Evolutionary conservation across 805 yeast genomes (phyloP), one percentile per base, ranked within the genome.

Genomic region (Phaffomyces antillensis): DNA sequence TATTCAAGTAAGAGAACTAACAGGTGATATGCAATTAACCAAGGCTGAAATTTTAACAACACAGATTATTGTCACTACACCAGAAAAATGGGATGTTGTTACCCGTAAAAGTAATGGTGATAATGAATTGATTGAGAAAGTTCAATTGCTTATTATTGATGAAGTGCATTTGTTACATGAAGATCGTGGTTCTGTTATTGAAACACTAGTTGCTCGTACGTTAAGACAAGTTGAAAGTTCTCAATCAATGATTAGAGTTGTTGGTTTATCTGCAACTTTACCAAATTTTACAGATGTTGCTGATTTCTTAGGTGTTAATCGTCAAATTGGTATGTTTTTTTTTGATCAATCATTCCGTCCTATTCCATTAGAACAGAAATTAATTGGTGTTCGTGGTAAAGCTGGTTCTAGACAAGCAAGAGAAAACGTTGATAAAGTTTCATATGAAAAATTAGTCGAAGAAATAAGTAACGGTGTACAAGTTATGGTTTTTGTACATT

Each of bases 1-100:
- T 5, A 79, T 95, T 26, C 75, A 75, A 49, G 98, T 91, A 0
- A 66, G 93, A 38, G 97, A 90, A 58, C 70, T 90, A 47, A 90
- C 97, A 4, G 97, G 97, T 60, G 97, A 89, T 66, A 90, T 90
- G 96, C 96, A 89, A 59, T 65, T 89, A 43, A 84, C 95, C 0
- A 77, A 80, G 51, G 73, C 83, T 2, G 96, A 89, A 62, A 87
- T 89, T 36, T 61, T 79, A 56, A 76, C 77, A 1, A 90, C 97
- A 1, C 96, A 89, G 60, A 73, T 89, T 36, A 85, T 89, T 51
- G 96, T 89, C 3, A 90, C 96, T 0, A 89, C 97, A 0, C 97
- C 97, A 0, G 97, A 89, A 59, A 89, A 89, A 62, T 89, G 97
- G 97, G 97, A 89, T 66, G 97, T 93, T 3, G 96, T 93, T 2